Base-by-base conservation (phyloP, 208 protist genomes). In the Crithidia thermophila region DNA sequence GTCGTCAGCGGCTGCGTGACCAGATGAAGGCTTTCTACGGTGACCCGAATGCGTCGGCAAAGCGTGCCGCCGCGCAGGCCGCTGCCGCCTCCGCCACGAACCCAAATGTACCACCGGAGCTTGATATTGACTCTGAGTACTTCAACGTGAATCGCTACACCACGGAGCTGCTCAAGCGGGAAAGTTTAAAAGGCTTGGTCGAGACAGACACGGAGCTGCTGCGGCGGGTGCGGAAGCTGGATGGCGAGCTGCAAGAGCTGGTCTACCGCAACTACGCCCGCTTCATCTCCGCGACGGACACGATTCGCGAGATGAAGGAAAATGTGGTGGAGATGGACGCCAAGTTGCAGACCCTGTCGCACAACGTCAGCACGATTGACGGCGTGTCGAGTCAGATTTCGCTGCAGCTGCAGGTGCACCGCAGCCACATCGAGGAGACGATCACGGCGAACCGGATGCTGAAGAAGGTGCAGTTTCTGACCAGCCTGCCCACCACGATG, bases 251-350 rank as follows among this genome's bases (percentile, higher is more conserved):
- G 82, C 98, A 99, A 76, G 98, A 97, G 60, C 75, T 99, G n/a
- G 98, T 99, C 6, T 99, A 99, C 84, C 95, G 98, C 31, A 99
- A 99, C 84, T 99, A 99, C 80, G 96, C 98, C 62, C 98, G 99
- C 67, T 99, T 99, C 75, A 99, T 99, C 68, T 97, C 88, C 40
- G 97, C 98, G 10, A 98, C 94, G 4, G 98, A 99, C 67, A 98
- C 97, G n/a, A 99, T 99, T 57, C 89, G 91, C 36, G 88, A 96
- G 51, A 96, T 98, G 91, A 81, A 86, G 34, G 77, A 85, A 58
- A 92, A 91, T 70, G 81, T 97, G n/a, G 87, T 78, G 3, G 84
- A 92, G 78, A 96, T 97, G 93, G 93, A 95, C 57, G 63, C 81
- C 7, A 92, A 92, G 67, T 69, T 96, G 52, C 77, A 88, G 37